A percentile compares a stretch with the other conserved stretches of the same genome.
These are phyloP conservation scores for Neurospora cerealis DNA, from an alignment of 495 filamentous ascomycete species.

Conservation along the genomic window DNA sequence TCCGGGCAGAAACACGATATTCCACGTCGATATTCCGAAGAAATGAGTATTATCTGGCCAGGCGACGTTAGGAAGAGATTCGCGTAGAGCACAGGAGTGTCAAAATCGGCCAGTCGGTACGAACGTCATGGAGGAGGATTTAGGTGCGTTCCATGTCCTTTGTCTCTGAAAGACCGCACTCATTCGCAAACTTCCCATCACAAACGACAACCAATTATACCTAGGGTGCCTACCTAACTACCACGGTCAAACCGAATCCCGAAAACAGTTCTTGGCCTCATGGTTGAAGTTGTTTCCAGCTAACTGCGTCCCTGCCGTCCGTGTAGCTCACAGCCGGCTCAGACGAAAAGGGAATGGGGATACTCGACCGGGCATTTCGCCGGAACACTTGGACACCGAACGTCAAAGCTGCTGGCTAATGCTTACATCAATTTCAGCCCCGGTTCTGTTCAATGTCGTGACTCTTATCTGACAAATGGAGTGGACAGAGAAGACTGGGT, in stretches of 20 bases:
- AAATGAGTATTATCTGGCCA: background rate
- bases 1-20: background rate
- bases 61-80: background rate
- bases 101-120: background rate
- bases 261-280: background rate
- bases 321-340: background rate
- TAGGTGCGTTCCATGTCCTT: background rate
- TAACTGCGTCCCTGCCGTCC: background rate
- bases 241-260: background rate
- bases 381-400: background rate
- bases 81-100: background rate
- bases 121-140: background rate
- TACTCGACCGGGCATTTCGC: background rate
- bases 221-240: background rate
- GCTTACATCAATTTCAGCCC: background rate
- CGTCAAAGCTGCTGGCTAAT: background rate
- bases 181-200: background rate
- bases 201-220: background rate
- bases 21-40: background rate
- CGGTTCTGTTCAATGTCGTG: background rate
- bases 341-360: background rate
- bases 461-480: background rate
- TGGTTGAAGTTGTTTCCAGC: background rate
- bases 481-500: background rate
- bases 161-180: background rate